Evolutionary conservation across 371 early-diverging fungal species (phyloP).

Genomic region (Rhizopus delemar): DNA sequence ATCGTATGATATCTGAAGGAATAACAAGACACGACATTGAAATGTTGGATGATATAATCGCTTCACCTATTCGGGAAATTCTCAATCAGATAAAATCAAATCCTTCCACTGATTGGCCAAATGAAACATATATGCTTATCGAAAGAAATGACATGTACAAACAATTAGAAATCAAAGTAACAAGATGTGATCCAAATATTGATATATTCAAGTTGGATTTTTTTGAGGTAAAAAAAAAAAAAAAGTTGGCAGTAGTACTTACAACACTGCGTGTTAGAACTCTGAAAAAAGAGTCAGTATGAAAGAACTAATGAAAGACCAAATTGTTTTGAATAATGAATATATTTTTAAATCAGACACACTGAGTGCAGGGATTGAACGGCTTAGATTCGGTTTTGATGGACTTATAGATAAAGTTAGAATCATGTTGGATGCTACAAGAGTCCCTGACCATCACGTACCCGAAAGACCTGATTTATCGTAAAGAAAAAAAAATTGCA

Average conservation of each 20-base stretch:
- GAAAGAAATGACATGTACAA: constrained; percentile 68
- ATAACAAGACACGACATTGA: constrained; percentile 41
- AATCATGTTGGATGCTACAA: constrained; percentile 54
- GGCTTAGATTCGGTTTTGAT: constrained; percentile 65
- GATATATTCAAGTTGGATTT: constrained; percentile 18
- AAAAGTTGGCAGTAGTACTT: neutral
- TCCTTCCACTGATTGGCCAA: constrained; percentile 47
- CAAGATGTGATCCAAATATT: constrained; percentile 18
- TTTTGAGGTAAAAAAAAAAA: constrained; percentile 9
- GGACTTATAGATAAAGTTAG: constrained; percentile 65
- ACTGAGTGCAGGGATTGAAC: constrained; percentile 31
- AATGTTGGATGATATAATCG: constrained; percentile 45
- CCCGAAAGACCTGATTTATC: constrained; percentile 36
- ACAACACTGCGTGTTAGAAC: neutral
- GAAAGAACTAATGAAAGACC: constrained; percentile 11
- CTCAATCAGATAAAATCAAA: constrained; percentile 39
- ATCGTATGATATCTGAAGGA: constrained; percentile 32
- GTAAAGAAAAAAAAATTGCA: constrained; percentile 22
- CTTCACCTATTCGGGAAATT: constrained; percentile 46
- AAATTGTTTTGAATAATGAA: constrained; percentile 5
- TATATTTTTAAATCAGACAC: constrained; percentile 26
- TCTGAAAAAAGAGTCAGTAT: constrained; percentile 9
- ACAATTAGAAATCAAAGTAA: constrained; percentile 26
- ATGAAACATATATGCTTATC: constrained; percentile 48
- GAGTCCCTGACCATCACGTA: constrained; percentile 42